Conservation (phyloP, 2,329 filamentous ascomycete species). For the Drechslerella coelobrocha region DNA sequence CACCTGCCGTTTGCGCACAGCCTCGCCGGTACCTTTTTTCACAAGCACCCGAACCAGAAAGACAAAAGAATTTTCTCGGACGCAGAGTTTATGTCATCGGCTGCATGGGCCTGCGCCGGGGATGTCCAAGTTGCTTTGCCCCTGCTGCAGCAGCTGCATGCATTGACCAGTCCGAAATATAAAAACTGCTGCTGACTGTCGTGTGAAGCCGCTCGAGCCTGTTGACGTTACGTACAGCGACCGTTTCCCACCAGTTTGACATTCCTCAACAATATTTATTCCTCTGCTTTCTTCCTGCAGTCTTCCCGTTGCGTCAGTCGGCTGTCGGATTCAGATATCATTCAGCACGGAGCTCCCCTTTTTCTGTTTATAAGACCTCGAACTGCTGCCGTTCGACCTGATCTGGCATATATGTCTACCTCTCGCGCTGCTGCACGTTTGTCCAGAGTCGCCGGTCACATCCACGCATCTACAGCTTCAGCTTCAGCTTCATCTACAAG, state of each 20-base stretch:
- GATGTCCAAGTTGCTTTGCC: not conserved
- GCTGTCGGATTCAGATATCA: slow-evolving; percentile 1
- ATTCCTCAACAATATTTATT: slow-evolving; percentile 18
- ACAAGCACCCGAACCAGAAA: not conserved
- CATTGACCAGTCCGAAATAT: too few relatives aligned
- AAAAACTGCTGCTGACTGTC: too few relatives aligned
- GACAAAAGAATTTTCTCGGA: not conserved
- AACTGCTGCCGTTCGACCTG: slow-evolving; percentile 4
- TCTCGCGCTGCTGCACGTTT: slow-evolving; percentile 34
- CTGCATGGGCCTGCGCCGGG: not conserved
- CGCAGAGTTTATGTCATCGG: slow-evolving; percentile 3
- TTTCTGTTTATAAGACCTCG: slow-evolving; percentile 22
- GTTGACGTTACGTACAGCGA: too few relatives aligned
- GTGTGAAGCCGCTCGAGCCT: too few relatives aligned
- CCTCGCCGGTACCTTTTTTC: not conserved
- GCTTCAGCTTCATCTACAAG: slow-evolving; percentile 7
- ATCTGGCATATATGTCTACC: slow-evolving; percentile 28
- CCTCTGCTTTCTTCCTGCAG: too few relatives aligned
- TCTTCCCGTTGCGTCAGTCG: slow-evolving; percentile 25
- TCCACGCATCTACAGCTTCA: slow-evolving; percentile 2
- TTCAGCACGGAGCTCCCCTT: not conserved
- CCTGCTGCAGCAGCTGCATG: not conserved
- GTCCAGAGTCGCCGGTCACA: slow-evolving; percentile 40
- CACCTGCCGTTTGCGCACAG: not conserved
- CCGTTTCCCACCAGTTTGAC: not conserved